Percentiles rank a stretch among this genome's conserved stretches.
phyloP scores from a whole-genome alignment of 768 basidiomycete genomes.

The Russula sp. region DNA sequence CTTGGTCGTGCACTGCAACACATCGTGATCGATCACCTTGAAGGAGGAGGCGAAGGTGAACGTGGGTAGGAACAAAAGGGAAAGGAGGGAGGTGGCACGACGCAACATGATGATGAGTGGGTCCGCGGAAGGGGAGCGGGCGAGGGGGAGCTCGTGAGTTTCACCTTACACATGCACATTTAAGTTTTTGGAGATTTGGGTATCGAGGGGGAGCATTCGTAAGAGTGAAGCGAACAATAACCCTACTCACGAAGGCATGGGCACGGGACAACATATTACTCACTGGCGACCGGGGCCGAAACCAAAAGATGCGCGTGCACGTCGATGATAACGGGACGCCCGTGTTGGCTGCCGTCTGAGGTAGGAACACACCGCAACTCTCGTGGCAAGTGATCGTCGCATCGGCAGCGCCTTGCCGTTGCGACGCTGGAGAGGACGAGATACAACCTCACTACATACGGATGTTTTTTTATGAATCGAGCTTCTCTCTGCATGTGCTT shows the following conservation, averaged over 20 bases:
- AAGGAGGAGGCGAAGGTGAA: neutral
- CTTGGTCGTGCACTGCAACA: conserved; percentile 15
- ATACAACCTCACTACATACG: conserved; percentile 4
- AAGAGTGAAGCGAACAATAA: conserved; percentile 3
- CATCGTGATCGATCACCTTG: conserved; percentile 3
- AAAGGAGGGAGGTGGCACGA: neutral
- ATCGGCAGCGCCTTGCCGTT: neutral
- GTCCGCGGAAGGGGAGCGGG: no score
- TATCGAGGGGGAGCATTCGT: neutral
- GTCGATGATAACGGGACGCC: neutral
- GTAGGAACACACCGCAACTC: neutral
- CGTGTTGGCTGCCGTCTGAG: neutral
- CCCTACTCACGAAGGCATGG: conserved; percentile 1
- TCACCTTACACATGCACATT: no score
- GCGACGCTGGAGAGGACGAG: neutral
- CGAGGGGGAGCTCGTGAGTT: no score
- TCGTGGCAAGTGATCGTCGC: neutral
- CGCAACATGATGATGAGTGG: neutral
- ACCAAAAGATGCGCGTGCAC: neutral
- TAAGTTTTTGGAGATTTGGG: no score
- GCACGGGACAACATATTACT: neutral
- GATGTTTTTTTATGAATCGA: neutral
- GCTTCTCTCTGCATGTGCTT: neutral
- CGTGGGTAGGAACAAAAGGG: neutral
- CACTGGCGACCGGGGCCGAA: neutral